phyloP scores from a whole-genome alignment of 2,329 filamentous ascomycete species.

The Aspergillus sp. region DNA sequence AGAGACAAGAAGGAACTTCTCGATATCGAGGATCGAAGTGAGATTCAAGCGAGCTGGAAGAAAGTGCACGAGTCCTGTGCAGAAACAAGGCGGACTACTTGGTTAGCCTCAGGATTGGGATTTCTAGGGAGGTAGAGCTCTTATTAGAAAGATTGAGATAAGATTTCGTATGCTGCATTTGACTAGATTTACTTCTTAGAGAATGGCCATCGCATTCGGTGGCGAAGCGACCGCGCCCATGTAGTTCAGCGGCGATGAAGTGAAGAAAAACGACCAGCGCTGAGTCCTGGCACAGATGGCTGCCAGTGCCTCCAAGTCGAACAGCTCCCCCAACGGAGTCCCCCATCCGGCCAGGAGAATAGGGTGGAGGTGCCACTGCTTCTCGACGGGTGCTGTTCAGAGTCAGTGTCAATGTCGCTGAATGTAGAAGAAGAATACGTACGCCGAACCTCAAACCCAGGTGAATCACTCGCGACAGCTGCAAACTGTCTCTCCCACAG shows the following conservation, averaged over 20 bases:
- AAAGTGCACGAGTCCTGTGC: neutral
- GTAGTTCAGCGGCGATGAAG: neutral
- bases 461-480: neutral
- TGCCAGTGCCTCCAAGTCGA: conserved; percentile 1
- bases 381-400: neutral
- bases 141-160: no score
- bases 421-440: neutral
- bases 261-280: conserved; percentile 1
- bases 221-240: neutral
- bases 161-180: no score
- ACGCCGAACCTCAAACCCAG: neutral
- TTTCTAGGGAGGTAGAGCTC: neutral
- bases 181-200: neutral
- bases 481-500: neutral
- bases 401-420: neutral
- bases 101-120: neutral
- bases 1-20: neutral
- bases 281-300: neutral
- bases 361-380: neutral
- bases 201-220: neutral
- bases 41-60: neutral
- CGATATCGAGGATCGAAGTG: neutral
- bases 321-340: neutral
- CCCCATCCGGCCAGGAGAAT: conserved; percentile 1
- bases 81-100: neutral